A percentile compares a stretch with the other conserved stretches of the same genome.
Conservation (phyloP, 2,329 filamentous ascomycete species). For the Talaromyces pinophilus region DNA sequence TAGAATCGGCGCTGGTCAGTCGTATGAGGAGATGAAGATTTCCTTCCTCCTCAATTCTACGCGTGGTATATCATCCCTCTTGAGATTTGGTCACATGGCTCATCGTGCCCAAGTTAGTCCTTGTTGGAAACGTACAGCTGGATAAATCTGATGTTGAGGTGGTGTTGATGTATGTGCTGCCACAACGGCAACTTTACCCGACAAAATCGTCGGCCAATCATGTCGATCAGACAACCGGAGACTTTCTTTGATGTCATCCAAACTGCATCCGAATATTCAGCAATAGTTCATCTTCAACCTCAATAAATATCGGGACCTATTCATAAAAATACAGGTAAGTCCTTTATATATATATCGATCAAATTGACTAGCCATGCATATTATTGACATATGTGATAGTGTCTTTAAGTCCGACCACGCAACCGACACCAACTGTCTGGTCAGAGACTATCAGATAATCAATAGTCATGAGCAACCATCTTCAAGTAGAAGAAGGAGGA, state of each 20-base stretch:
- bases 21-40: no score
- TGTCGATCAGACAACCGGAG: background rate
- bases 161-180: background rate
- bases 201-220: background rate
- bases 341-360: background rate
- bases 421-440: no score
- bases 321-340: background rate
- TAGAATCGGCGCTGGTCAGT: no score
- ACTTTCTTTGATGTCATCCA: constrained; percentile 6
- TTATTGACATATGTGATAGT: background rate
- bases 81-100: background rate
- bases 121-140: background rate
- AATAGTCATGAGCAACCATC: background rate
- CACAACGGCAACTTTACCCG: constrained; percentile 20
- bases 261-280: background rate
- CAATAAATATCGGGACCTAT: background rate
- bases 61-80: background rate
- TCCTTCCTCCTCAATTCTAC: no score
- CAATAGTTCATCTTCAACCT: background rate
- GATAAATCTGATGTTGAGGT: background rate
- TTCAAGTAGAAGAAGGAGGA: constrained; percentile 12
- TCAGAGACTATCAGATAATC: background rate
- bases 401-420: background rate
- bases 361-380: background rate
- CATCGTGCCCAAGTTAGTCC: background rate